Evolutionary conservation across 352 stramenopile genomes (phyloP).

Genomic region (Lagenidium sp.): DNA sequence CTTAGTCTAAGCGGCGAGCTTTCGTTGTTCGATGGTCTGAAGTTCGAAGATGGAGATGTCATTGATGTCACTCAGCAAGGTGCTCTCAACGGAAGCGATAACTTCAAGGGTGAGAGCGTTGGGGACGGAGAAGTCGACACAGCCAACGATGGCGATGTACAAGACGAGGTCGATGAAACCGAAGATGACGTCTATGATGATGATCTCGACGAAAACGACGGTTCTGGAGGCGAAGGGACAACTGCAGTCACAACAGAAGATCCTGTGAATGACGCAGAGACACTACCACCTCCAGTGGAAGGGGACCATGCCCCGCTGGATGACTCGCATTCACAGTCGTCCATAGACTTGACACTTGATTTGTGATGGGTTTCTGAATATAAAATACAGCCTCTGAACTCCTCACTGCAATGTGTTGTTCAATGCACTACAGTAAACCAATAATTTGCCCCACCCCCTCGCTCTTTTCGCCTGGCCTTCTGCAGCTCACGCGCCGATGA

Average conservation of each 20-base stretch:
- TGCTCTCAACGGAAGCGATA: conserved; percentile 17
- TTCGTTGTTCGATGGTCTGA: conserved; percentile 79
- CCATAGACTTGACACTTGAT: conserved; percentile 15
- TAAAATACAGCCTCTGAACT: too few species aligned
- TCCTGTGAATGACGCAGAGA: too few species aligned
- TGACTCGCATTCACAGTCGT: conserved; percentile 5
- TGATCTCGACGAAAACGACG: conserved; percentile 11
- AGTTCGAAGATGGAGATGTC: conserved; percentile 79
- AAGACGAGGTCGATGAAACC: conserved; percentile 25
- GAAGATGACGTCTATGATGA: conserved; percentile 19
- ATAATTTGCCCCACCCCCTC: conserved; percentile 44
- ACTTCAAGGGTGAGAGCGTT: conserved; percentile 26
- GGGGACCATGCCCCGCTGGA: conserved; percentile 7
- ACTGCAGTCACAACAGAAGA: too few species aligned
- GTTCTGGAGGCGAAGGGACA: too few species aligned
- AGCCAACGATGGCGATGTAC: conserved; percentile 13
- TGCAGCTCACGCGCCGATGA: conserved; percentile 37
- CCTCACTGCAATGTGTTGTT: too few species aligned
- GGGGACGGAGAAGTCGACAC: conserved; percentile 8
- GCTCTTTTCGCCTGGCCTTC: conserved; percentile 64
- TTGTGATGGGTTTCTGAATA: too few species aligned
- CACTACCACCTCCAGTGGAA: too few species aligned
- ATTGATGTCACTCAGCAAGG: conserved; percentile 58
- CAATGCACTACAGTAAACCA: conserved; percentile 59
- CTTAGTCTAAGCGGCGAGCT: conserved; percentile 73